These are phyloP conservation scores for Curvularia eragrostidis DNA, from an alignment of 2,329 filamentous ascomycete genomes.

Conservation along the genomic window DNA sequence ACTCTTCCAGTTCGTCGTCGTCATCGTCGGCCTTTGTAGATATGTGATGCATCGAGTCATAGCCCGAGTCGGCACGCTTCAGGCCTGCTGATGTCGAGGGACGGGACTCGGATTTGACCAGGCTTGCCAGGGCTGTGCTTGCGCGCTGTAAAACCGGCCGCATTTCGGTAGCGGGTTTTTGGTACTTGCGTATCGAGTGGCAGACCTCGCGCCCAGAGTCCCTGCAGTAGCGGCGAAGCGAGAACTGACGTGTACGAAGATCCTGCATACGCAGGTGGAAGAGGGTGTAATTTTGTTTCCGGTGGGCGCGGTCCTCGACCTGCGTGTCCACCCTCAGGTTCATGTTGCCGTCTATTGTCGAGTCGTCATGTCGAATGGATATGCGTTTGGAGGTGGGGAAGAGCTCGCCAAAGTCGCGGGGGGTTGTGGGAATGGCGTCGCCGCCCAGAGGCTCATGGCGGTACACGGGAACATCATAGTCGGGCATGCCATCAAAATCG, in stretches of 20 bases:
- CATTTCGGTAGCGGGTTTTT: slow-evolving; percentile 60
- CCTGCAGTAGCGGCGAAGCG: slow-evolving; percentile 86
- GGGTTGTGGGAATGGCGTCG: slow-evolving; percentile 76
- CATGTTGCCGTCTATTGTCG: slow-evolving; percentile 92
- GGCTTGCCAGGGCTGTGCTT: slow-evolving; percentile 63
- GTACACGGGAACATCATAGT: slow-evolving; percentile 66
- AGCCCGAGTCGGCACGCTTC: slow-evolving; percentile 66
- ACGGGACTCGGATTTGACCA: slow-evolving; percentile 63
- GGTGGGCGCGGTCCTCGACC: slow-evolving; percentile 63
- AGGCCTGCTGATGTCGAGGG: slow-evolving; percentile 52
- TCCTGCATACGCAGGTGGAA: slow-evolving; percentile 98
- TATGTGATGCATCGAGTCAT: slow-evolving; percentile 55
- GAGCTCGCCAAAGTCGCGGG: slow-evolving; percentile 79
- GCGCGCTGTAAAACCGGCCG: slow-evolving; percentile 64
- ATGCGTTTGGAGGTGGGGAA: slow-evolving; percentile 86
- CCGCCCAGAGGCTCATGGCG: slow-evolving; percentile 67
- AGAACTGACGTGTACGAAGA: slow-evolving; percentile 84
- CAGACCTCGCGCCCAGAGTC: slow-evolving; percentile 94
- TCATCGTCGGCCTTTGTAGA: slow-evolving; percentile 26
- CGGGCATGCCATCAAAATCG: slow-evolving; percentile 54
- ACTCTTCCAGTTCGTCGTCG: slow-evolving; percentile 26
- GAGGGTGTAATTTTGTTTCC: slow-evolving; percentile 72
- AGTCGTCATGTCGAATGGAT: slow-evolving; percentile 86
- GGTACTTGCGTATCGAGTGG: slow-evolving; percentile 76
- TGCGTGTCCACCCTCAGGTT: slow-evolving; percentile 88